A percentile compares a stretch with the other conserved stretches of the same genome.
Evolutionary conservation across 306 rosid genomes (phyloP).

Genomic region (Lathyrus tuberosus): DNA sequence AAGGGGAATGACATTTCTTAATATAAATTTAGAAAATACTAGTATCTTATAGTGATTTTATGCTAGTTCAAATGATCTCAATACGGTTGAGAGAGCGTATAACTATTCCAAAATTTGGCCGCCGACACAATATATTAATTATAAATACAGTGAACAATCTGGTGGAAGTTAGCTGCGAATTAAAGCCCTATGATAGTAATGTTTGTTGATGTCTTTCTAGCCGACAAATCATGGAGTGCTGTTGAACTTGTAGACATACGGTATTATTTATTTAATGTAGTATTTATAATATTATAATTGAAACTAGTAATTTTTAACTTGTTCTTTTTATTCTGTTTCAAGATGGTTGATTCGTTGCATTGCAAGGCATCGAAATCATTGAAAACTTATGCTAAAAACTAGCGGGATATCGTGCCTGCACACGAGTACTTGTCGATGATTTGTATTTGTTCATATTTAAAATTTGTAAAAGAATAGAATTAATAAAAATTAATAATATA

Average conservation of each 20-base stretch:
- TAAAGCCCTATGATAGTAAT: neutral
- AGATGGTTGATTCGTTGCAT: neutral
- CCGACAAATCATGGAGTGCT: conserved; percentile 10
- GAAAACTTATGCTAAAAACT: neutral
- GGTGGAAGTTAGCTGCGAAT: neutral
- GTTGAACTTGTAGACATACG: neutral
- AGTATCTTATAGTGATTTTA: neutral
- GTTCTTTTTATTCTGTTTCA: neutral
- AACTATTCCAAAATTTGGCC: neutral
- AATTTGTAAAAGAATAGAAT: too few relatives aligned
- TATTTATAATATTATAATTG: neutral
- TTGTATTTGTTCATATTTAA: too few relatives aligned
- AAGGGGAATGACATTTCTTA: neutral
- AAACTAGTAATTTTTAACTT: neutral
- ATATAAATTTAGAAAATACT: neutral
- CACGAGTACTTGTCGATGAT: too few relatives aligned
- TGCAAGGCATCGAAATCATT: neutral
- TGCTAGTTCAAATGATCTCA: neutral
- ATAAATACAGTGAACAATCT: conserved; percentile 14
- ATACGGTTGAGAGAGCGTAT: neutral
- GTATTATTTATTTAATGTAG: neutral
- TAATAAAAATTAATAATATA: too few relatives aligned
- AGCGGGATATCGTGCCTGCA: too few relatives aligned
- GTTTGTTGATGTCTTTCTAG: conserved; percentile 12
- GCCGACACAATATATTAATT: conserved; percentile 10